phyloP scores from a whole-genome alignment of 225 moss, liverwort and hornwort genomes.

The Asterella californica region DNA sequence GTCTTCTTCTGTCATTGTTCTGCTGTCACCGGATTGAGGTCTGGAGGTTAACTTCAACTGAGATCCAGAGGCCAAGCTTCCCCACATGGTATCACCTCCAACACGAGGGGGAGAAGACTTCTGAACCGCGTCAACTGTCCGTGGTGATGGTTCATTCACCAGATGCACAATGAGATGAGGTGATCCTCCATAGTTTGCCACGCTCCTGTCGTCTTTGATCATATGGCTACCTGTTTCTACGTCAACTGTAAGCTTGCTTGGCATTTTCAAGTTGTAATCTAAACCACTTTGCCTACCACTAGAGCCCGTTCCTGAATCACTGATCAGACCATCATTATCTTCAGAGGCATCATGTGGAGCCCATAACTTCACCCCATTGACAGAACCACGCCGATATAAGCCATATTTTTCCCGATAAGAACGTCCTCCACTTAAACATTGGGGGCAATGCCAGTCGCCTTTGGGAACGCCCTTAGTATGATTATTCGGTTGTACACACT shows the following conservation, averaged over 20 bases:
- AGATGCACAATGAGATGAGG: conserved; percentile 48
- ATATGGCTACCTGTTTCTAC: conserved; percentile 26
- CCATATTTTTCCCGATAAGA: conserved; percentile 76
- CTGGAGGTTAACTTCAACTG: conserved; percentile 11
- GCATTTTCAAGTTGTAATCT: conserved; percentile 2
- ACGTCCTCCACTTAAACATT: conserved; percentile 59
- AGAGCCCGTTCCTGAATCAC: conserved; percentile 8
- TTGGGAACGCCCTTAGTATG: conserved; percentile 46
- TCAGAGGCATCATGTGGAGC: conserved; percentile 47
- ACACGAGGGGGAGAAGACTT: conserved; percentile 16
- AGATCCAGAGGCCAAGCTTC: not conserved
- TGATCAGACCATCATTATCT: not conserved
- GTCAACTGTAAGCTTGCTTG: conserved; percentile 30
- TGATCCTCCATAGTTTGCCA: conserved; percentile 35
- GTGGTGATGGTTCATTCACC: conserved; percentile 45
- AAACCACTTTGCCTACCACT: conserved; percentile 11
- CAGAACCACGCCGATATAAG: conserved; percentile 54
- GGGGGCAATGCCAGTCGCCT: conserved; percentile 78
- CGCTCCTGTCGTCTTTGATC: conserved; percentile 19
- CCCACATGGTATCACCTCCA: conserved; percentile 3
- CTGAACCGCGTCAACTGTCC: conserved; percentile 11
- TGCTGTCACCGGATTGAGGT: not conserved
- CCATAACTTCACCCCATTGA: conserved; percentile 41
- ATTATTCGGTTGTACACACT: conserved; percentile 58
- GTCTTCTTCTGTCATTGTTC: not conserved